Percentiles rank a stretch among this genome's conserved stretches.
These are phyloP conservation scores for Hirsutella rhossiliensis DNA, from an alignment of 2,329 filamentous ascomycete species.

Conservation along the genomic window DNA sequence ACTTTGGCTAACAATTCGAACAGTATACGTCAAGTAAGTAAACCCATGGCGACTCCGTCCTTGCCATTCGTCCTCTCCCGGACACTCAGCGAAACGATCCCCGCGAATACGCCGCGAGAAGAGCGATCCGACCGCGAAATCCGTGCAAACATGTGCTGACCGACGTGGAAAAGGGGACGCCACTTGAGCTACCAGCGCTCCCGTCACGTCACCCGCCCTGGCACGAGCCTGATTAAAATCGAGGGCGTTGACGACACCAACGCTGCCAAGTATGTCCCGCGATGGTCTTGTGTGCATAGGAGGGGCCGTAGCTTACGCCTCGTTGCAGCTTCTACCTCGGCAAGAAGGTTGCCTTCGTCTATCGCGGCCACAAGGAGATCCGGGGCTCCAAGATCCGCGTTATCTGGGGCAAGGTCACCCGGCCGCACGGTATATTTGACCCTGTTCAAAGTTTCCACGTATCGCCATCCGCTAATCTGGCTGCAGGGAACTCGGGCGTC, in stretches of 20 bases:
- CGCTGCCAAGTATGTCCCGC: slow-evolving; percentile 63
- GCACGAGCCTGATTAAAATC: slow-evolving; percentile 93
- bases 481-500: slow-evolving; percentile 84
- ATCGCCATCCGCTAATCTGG: background rate
- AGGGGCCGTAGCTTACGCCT: slow-evolving; percentile 11
- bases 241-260: slow-evolving; percentile 90
- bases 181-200: slow-evolving; percentile 97
- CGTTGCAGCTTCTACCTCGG: slow-evolving; percentile 75
- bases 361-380: slow-evolving; percentile 88
- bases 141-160: slow-evolving; percentile 15
- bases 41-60: background rate
- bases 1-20: slow-evolving; percentile 24
- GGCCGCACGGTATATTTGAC: slow-evolving; percentile 67
- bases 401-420: slow-evolving; percentile 98
- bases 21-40: slow-evolving; percentile 86
- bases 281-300: too few species aligned
- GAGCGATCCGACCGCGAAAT: background rate
- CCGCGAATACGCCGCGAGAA: background rate
- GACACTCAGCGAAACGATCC: background rate
- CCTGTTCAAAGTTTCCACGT: background rate
- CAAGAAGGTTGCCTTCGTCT: slow-evolving; percentile 98
- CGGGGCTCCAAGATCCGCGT: slow-evolving; percentile 97
- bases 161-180: slow-evolving; percentile 58
- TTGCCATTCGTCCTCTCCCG: background rate
- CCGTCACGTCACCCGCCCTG: slow-evolving; percentile 82